Evolutionary conservation across 129 eudicot genomes (phyloP), one percentile per base, ranked within the genome.

Genomic region (Flaveria brownii): DNA sequence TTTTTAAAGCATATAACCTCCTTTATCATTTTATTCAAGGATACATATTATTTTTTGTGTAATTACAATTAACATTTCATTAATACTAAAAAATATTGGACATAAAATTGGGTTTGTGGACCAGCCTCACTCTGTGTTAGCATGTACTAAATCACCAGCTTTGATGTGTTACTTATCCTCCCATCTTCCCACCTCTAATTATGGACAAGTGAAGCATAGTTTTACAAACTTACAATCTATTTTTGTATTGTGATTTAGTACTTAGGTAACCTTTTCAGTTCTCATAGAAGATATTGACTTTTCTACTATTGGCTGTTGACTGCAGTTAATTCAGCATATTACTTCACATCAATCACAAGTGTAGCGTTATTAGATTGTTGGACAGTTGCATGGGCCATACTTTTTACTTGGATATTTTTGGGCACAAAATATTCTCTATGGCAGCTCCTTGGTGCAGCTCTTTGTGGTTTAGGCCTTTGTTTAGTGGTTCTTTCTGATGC

Each of bases 271-370:
- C 55, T 74, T 23, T 43, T 23, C 9, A 59, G 49, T 28, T 12
- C 9, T 39, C 10, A 13, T 61, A 26, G 47, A 70, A 23, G 52
- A 22, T 70, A 26, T 26, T 80, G 55, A 66, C 62, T 79, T 25
- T 45, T 33, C 63, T 65, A 41, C 8, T 23, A 22, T 52, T 72
- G 49, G 22, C 17, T 18, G n/a, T 70, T 72, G 49, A 18, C 14
- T 71, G 43, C 89, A 93, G 98, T 78, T 77, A 88, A 86, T 86
- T 88, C 91, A 82, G 91, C 97, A n/a, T 93, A 41, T 68, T 85
- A 93, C 78, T 93, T 78, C 70, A 82, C 98, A 74, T 93, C 98
- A 45, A 88, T 93, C 65, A 93, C 98, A 15, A 90, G 97, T 68
- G 98, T 93, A 75, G 86, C 97, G 0, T 25, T 93, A 67, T 78